These are phyloP conservation scores for Agrostemma githago DNA, from an alignment of 148 eudicot genomes.

Conservation along the genomic window DNA sequence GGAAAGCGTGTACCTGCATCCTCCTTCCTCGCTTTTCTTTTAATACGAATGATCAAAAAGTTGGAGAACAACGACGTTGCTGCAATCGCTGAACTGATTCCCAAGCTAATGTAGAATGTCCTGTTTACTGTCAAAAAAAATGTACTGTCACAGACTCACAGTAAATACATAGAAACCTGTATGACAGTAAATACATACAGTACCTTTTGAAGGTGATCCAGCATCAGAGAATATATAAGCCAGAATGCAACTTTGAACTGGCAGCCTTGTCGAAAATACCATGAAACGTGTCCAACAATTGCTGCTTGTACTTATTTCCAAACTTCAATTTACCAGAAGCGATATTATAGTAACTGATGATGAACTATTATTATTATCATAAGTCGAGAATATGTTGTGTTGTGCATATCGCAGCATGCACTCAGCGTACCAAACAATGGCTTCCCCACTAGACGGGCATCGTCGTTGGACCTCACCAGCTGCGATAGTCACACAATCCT, in stretches of 20 bases:
- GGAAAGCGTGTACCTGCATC: conserved; percentile 8
- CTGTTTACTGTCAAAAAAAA: conserved; percentile 2
- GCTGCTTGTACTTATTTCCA: conserved; percentile 12
- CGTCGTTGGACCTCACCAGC: conserved; percentile 6
- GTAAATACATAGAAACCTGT: too few species aligned
- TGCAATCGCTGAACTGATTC: conserved; percentile 21
- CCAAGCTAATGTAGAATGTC: conserved; percentile 10
- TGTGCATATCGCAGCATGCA: conserved; percentile 29
- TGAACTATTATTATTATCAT: too few species aligned
- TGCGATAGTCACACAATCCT: conserved; percentile 17
- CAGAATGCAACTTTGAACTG: conserved; percentile 24
- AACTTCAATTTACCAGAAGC: conserved; percentile 1
- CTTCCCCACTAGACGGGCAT: conserved; percentile 19
- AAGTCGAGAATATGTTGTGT: conserved; percentile 16
- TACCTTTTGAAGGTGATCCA: background rate
- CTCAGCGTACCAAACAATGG: conserved; percentile 19
- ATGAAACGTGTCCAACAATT: background rate
- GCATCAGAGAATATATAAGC: background rate
- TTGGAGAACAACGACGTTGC: conserved; percentile 20
- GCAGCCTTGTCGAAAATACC: conserved; percentile 19
- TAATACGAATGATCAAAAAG: conserved; percentile 8
- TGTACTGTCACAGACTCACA: background rate
- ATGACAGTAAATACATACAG: too few species aligned
- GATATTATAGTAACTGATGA: conserved; percentile 5
- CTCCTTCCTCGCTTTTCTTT: background rate